These are phyloP conservation scores for Alternaria angustiovoidea DNA, from an alignment of 2,329 filamentous ascomycete species.

Conservation along the genomic window DNA sequence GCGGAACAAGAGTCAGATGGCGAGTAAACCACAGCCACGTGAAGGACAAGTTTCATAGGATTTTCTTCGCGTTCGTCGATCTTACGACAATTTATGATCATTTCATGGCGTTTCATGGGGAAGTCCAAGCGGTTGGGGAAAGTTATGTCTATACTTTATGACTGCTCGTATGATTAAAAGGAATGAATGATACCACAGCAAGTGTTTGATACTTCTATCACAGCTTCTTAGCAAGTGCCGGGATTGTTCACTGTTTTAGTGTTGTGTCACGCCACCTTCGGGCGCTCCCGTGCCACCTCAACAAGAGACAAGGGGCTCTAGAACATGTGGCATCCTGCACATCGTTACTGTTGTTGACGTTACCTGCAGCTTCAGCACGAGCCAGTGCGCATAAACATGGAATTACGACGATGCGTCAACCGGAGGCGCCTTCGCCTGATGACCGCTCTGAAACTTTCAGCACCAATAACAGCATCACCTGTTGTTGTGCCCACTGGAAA, in stretches of 20 bases:
- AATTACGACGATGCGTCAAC: too few species aligned
- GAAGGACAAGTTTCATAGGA: neutral
- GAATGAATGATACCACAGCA: constrained; percentile 12
- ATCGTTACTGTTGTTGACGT: neutral
- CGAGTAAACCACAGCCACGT: constrained; percentile 34
- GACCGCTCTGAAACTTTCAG: too few species aligned
- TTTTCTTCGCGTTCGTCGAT: constrained; percentile 1
- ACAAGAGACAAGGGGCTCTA: neutral
- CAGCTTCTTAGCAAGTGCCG: neutral
- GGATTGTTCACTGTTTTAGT: neutral
- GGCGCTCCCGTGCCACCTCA: neutral
- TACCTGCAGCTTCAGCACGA: too few species aligned
- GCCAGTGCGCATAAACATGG: too few species aligned
- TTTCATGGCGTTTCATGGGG: constrained; percentile 7
- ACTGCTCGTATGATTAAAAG: constrained; percentile 3
- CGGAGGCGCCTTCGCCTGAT: too few species aligned
- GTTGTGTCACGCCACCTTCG: neutral
- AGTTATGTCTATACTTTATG: neutral
- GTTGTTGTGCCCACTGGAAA: neutral
- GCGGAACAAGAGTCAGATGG: constrained; percentile 58
- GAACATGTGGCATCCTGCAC: neutral
- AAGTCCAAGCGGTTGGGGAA: constrained; percentile 5
- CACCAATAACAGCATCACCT: neutral
- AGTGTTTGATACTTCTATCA: neutral
- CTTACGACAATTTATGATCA: neutral